A percentile compares a stretch with the other conserved stretches of the same genome.
Evolutionary conservation across 1,284 basidiomycete genomes (phyloP).

Genomic region (Apiotrichum gamsii): DNA sequence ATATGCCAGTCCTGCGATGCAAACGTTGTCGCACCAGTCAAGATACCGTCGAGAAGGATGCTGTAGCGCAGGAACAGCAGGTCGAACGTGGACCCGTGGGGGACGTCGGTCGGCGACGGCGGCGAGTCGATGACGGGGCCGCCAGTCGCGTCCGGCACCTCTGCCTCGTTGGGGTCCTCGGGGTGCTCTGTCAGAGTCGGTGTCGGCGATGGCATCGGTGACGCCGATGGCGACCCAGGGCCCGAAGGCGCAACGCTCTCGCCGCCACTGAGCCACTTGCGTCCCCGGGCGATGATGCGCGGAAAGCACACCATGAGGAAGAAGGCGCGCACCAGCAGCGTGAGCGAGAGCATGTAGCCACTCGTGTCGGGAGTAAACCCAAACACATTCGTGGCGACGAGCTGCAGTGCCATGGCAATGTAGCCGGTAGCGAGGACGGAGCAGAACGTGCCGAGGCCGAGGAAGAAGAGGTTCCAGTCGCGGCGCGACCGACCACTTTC

Average conservation of each 20-base stretch:
- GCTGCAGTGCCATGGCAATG: constrained; percentile 40
- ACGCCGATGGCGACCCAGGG: neutral
- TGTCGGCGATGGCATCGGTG: neutral
- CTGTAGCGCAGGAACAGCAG: constrained; percentile 40
- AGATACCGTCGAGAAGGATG: constrained; percentile 41
- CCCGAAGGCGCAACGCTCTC: neutral
- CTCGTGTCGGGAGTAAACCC: constrained; percentile 33
- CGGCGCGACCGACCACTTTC: no score
- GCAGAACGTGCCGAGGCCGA: constrained; percentile 39
- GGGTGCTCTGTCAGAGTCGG: constrained; percentile 14
- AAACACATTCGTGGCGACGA: constrained; percentile 38
- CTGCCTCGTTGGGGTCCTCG: constrained; percentile 19
- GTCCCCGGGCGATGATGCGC: constrained; percentile 33
- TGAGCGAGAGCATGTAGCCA: constrained; percentile 34
- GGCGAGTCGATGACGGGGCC: constrained; percentile 11
- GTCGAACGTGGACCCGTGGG: constrained; percentile 38
- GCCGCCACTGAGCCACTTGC: constrained; percentile 13
- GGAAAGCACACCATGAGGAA: constrained; percentile 44
- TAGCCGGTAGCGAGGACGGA: constrained; percentile 43
- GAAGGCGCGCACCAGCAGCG: constrained; percentile 33
- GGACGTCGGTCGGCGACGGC: constrained; percentile 10
- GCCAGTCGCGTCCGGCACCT: constrained; percentile 22
- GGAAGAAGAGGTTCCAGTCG: constrained; percentile 36
- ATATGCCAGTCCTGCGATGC: constrained; percentile 34
- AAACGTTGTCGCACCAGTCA: constrained; percentile 31